These are phyloP conservation scores for Fusarium palustre DNA, from an alignment of 2,329 filamentous ascomycete genomes.

Conservation along the genomic window DNA sequence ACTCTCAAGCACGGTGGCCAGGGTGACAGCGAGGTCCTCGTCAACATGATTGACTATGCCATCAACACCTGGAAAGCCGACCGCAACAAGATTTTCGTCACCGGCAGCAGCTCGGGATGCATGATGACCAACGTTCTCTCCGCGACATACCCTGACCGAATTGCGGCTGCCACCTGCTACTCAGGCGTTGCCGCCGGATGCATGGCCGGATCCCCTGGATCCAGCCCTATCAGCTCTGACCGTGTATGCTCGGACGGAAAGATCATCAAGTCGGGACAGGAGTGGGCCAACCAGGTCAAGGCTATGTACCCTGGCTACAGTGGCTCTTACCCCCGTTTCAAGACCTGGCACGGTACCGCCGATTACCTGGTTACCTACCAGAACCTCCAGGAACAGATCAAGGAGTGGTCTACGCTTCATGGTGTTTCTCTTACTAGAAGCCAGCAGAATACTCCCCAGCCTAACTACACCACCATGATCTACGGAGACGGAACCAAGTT, in stretches of 20 bases:
- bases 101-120: conserved; percentile 48
- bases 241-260: conserved; percentile 65
- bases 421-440: conserved; percentile 1
- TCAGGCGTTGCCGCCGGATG: conserved; percentile 68
- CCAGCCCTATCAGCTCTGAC: conserved; percentile 54
- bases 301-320: conserved; percentile 63
- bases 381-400: conserved; percentile 69
- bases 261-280: conserved; percentile 54
- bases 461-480: conserved; percentile 2
- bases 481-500: conserved; percentile 16
- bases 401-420: conserved; percentile 58
- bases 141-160: conserved; percentile 66
- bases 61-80: conserved; percentile 62
- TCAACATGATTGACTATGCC: conserved; percentile 65
- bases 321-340: conserved; percentile 66
- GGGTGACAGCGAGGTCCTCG: conserved; percentile 63
- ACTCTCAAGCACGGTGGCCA: conserved; percentile 64
- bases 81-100: conserved; percentile 60
- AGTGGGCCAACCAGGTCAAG: conserved; percentile 57
- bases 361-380: conserved; percentile 63
- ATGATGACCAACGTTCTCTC: conserved; percentile 59
- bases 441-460: neutral
- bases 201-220: conserved; percentile 53
- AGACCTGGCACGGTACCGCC: conserved; percentile 67
- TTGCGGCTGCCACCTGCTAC: conserved; percentile 63